Evolutionary conservation across 805 yeast genomes (phyloP), one percentile per base, ranked within the genome.

Genomic region (Zygotorulaspora florentina): DNA sequence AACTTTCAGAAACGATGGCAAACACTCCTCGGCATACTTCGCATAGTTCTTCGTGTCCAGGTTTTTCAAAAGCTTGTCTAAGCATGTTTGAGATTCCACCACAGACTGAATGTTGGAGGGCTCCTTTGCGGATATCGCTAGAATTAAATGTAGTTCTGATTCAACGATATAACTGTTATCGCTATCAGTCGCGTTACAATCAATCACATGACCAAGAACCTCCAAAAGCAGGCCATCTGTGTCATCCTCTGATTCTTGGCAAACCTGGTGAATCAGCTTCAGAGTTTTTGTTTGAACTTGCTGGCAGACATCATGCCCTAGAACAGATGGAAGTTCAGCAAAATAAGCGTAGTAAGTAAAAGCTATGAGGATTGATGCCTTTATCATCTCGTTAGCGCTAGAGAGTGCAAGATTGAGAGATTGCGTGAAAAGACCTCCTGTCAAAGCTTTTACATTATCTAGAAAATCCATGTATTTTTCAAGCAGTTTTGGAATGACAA

Each of bases 211-310:
- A 1, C 81, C 72, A n/a, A 86, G 64, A 0, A 85, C 76, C 59
- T 89, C 96, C 10, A 86, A 73, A 35, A 90, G 64, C 39, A 85
- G 72, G 1, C 89, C 77, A 29, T 85, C 80, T 0, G 96, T 77
- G 56, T 90, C 98, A 38, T 87, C 96, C 37, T 81, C 85, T 0
- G 93, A 77, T 1, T 79, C 83, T 1, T 73, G 76, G 2, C 75
- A 58, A 8, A 91, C 62, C 2, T 73, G 61, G 2, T 62, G 57
- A 9, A 81, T 72, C 0, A 78, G 51, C 1, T 52, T 38, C 30
- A 77, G 58, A 9, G 70, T 51, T 2, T 51, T 51, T 6, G 45
- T 39, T 47, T 63, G 66, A 8, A 55, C 35, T 8, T 47, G 29
- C 26, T 54, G 53, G 25, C 60, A 53, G 7, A 45, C 38, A 12